Percentiles rank a stretch among this genome's conserved stretches.
These are phyloP conservation scores for Herpotrichia juniperi DNA, from an alignment of 2,329 filamentous ascomycete genomes.

Conservation along the genomic window DNA sequence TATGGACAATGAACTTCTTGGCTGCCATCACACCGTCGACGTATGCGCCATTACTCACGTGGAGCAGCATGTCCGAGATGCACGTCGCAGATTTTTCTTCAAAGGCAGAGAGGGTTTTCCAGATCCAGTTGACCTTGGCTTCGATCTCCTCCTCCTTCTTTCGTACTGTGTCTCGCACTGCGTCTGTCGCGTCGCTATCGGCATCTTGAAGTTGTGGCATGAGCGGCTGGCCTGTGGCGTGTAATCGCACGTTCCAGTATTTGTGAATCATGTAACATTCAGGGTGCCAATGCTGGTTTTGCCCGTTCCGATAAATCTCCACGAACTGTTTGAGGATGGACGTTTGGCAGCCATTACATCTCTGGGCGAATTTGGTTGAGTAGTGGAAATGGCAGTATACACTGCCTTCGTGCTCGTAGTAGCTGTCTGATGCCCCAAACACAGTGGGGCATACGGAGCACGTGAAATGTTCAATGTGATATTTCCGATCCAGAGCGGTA, in stretches of 20 bases:
- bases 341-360: slow-evolving; percentile 95
- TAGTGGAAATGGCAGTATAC: slow-evolving; percentile 99
- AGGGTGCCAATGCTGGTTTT: slow-evolving; percentile 99
- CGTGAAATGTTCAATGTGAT: slow-evolving; percentile 96
- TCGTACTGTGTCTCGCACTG: slow-evolving; percentile 76
- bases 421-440: slow-evolving; percentile 98
- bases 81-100: slow-evolving; percentile 97
- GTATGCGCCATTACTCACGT: slow-evolving; percentile 97
- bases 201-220: slow-evolving; percentile 32
- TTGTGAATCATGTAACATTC: slow-evolving; percentile 99
- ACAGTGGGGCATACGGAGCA: slow-evolving; percentile 96
- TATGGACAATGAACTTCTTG: slow-evolving; percentile 94
- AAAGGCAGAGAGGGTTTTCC: slow-evolving; percentile 96
- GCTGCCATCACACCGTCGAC: slow-evolving; percentile 93
- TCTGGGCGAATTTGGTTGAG: slow-evolving; percentile 93
- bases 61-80: slow-evolving; percentile 98
- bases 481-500: slow-evolving; percentile 95
- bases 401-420: slow-evolving; percentile 95
- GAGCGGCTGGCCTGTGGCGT: slow-evolving; percentile 49
- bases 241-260: slow-evolving; percentile 95
- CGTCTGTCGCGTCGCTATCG: slow-evolving; percentile 65
- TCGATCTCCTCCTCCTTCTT: slow-evolving; percentile 93
- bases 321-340: slow-evolving; percentile 99
- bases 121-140: slow-evolving; percentile 96
- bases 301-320: slow-evolving; percentile 95